These are phyloP conservation scores for Colletotrichum tabaci DNA, from an alignment of 2,329 filamentous ascomycete species.

Conservation along the genomic window DNA sequence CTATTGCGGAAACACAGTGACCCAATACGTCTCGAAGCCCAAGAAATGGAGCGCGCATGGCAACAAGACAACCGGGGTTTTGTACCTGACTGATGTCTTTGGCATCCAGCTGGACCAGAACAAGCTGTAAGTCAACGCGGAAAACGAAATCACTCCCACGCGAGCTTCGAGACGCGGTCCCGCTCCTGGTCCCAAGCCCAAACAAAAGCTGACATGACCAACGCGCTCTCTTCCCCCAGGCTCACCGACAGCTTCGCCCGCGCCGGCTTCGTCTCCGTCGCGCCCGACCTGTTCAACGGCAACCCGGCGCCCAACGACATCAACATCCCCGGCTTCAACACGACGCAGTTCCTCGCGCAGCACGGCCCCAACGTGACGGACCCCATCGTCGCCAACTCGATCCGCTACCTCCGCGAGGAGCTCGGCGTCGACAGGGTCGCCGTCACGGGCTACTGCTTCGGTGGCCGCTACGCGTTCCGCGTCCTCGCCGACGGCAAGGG, in stretches of 20 bases:
- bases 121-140: slow-evolving; percentile 36
- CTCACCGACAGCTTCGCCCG: slow-evolving; percentile 77
- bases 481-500: slow-evolving; percentile 66
- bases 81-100: slow-evolving; percentile 53
- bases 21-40: slow-evolving; percentile 38
- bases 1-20: slow-evolving; percentile 2
- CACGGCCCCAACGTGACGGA: slow-evolving; percentile 61
- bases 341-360: slow-evolving; percentile 56
- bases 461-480: slow-evolving; percentile 70
- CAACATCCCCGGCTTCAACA: slow-evolving; percentile 56
- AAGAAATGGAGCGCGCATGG: slow-evolving; percentile 9
- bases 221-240: slow-evolving; percentile 1
- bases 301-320: slow-evolving; percentile 62
- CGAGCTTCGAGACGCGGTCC: too few species aligned
- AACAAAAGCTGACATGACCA: slow-evolving; percentile 28
- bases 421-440: slow-evolving; percentile 68
- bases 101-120: slow-evolving; percentile 52
- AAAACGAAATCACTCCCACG: too few species aligned
- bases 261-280: slow-evolving; percentile 75
- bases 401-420: slow-evolving; percentile 62
- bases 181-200: too few species aligned
- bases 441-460: slow-evolving; percentile 76
- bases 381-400: slow-evolving; percentile 61
- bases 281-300: slow-evolving; percentile 77
- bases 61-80: slow-evolving; percentile 26